These are phyloP conservation scores for grape (Vitis vinifera) DNA, from an alignment of 164 flowering plant species.

Conservation along the genomic window ASM3070453v1 NC_081813.1:5229001-5229500, in stretches of 20 bases:
- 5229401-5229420: too few relatives aligned
- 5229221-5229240: constrained; percentile 64
- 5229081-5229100: constrained; percentile 74
- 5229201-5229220: constrained; percentile 65
- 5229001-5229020: too few relatives aligned
- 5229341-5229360: constrained; percentile 29
- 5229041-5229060: constrained; percentile 43
- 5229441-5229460: too few relatives aligned
- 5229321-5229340: constrained; percentile 60
- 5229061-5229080: constrained; percentile 68
- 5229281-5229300: constrained; percentile 47
- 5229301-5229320: constrained; percentile 45
- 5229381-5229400: too few relatives aligned
- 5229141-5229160: constrained; percentile 74
- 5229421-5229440: too few relatives aligned
- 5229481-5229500: too few relatives aligned
- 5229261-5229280: constrained; percentile 57
- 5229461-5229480: too few relatives aligned
- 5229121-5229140: constrained; percentile 65
- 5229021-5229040: neutral
- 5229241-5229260: constrained; percentile 68
- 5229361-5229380: neutral
- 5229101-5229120: constrained; percentile 67
- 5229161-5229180: constrained; percentile 71
- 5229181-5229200: constrained; percentile 80